Base-by-base conservation (phyloP, 2,329 filamentous ascomycete species). In the Fusarium hostae region DNA sequence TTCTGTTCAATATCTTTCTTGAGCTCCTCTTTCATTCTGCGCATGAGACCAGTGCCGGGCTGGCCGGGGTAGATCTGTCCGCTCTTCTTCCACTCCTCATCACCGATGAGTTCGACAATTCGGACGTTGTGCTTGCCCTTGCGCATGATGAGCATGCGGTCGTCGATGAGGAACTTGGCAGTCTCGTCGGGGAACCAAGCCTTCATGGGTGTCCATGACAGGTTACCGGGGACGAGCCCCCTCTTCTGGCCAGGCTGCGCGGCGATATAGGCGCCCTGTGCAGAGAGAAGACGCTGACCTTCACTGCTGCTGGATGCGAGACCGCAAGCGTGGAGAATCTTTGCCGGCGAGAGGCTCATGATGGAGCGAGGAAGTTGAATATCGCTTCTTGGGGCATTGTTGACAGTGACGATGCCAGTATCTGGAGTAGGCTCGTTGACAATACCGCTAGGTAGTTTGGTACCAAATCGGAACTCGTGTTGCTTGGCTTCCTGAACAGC, bases 61-160 rank as follows among this genome's bases (percentile, higher is more conserved):
- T 89, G 81, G 47, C 88, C 88, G 2, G 86, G 84, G 77, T 90
- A 90, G 22, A 80, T 80, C 68, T 81, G 63, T 32, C 88, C 88
- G 61, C 82, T 85, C 8, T 72, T 75, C 44, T 79, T 75, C 84
- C 86, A 90, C 65, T 85, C 85, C 50, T 87, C 82, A 75, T 91
- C 87, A 67, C 80, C 82, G 34, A 91, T 82, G 68, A 91, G 82
- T 79, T 90, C 83, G 56, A 91, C 83, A 70, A 91, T 85, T 48
- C 88, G 86, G 48, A 91, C 79, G 68, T 90, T 89, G 79, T 90
- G 86, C 81, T 90, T 91, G 71, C 89, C 89, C 76, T 86, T 88
- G 70, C 90, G 87, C 58, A 91, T 81, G 72, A 91, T 85, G 69
- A 91, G 81, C 50, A 91, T 72, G 70, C 86, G 84, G 62, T 79